Base-by-base conservation (phyloP, 129 eudicot genomes). In the Tanacetum coccineum region DNA sequence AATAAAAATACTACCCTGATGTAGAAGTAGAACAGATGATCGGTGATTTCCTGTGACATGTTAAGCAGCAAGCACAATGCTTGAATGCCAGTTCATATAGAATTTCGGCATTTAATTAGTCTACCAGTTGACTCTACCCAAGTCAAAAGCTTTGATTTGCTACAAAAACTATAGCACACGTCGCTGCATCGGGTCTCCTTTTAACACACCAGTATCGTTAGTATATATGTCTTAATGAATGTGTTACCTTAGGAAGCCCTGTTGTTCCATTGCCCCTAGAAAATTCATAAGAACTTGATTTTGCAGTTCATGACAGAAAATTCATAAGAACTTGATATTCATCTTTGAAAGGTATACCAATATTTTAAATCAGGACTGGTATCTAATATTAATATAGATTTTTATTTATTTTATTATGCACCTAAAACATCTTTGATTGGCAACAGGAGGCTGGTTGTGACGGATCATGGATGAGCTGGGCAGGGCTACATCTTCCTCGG, bases 381-480 rank as follows among this genome's bases (percentile, higher is more conserved):
- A 13, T 22, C 26, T 22, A 22, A 22, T 22, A 22, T 2, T n/a
- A n/a, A n/a, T n/a, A n/a, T n/a, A 22, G 2, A 22, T 22, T 22
- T 22, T 22, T 22, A 1, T 22, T 22, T 22, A 28, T 60, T 13
- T 17, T 10, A 6, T 47, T 60, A 14, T 26, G 12, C n/a, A 56
- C 22, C 28, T 14, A 45, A 7, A 14, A 59, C 32, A 50, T 52
- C 40, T 72, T 19, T 68, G 57, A 10, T 67, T 75, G 73, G 52
- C 68, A 55, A 53, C 86, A 92, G 98, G 81, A 92, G 98, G 80
- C 82, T 92, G 47, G 76, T 92, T 74, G 96, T 88, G 52, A 87
- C n/a, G n/a, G n/a, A n/a, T n/a, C n/a, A n/a, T 92, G 91, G 98
- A 92, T 79, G 98, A 92, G 81, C 80, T 92, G 68, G 98, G 98